A percentile compares a stretch with the other conserved stretches of the same genome.
phyloP scores from a whole-genome alignment of 2,329 filamentous ascomycete species.

The Clonostachys rhizophaga region DNA sequence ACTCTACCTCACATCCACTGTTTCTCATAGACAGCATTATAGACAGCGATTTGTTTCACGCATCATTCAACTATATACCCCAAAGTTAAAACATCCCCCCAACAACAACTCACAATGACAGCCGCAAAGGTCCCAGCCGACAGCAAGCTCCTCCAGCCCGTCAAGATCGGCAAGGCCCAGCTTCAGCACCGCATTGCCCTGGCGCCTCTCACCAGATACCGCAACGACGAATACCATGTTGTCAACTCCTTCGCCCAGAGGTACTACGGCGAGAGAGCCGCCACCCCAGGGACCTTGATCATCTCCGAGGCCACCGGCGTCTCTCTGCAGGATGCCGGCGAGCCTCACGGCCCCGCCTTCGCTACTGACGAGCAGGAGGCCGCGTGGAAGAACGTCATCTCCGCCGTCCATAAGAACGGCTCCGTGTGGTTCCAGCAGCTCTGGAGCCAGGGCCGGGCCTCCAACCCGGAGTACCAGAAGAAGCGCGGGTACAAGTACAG shows the following conservation, averaged over 20 bases:
- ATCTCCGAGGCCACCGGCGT: slow-evolving; percentile 41
- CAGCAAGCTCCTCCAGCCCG: slow-evolving; percentile 5
- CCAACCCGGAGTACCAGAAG: slow-evolving; percentile 4
- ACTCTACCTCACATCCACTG: too few relatives aligned
- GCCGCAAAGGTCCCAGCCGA: not conserved
- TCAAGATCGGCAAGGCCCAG: slow-evolving; percentile 7
- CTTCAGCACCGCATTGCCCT: slow-evolving; percentile 11
- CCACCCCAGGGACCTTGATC: slow-evolving; percentile 30
- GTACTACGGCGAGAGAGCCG: slow-evolving; percentile 36
- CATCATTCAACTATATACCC: too few relatives aligned
- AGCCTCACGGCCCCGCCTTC: slow-evolving; percentile 45
- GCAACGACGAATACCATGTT: slow-evolving; percentile 10
- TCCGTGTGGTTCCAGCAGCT: slow-evolving; percentile 57
- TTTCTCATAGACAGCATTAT: too few relatives aligned
- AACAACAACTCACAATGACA: too few relatives aligned
- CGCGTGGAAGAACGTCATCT: slow-evolving; percentile 54
- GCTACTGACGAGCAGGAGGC: slow-evolving; percentile 46
- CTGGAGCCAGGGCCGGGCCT: slow-evolving; percentile 34
- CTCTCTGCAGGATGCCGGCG: slow-evolving; percentile 35
- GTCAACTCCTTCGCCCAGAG: slow-evolving; percentile 6
- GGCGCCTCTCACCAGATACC: slow-evolving; percentile 12
- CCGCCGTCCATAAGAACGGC: slow-evolving; percentile 57
- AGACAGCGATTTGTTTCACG: too few relatives aligned
- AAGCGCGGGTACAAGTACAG: slow-evolving; percentile 1
- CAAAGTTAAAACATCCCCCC: too few relatives aligned